phyloP scores from a whole-genome alignment of 2,329 filamentous ascomycete genomes.

The Microthyrium microscopicum region DNA sequence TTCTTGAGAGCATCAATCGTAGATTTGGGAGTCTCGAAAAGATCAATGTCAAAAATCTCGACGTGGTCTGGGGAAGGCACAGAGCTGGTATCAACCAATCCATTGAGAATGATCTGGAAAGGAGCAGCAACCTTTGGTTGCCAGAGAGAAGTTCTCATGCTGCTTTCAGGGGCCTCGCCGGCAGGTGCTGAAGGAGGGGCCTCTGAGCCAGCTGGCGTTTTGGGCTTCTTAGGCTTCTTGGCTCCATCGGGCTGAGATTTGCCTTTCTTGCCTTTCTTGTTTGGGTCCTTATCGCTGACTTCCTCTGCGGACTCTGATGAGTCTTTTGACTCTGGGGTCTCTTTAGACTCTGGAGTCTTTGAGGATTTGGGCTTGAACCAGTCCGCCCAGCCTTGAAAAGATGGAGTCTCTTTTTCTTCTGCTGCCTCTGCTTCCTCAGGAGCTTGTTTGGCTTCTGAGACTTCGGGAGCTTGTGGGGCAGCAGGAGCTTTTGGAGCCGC shows the following conservation, averaged over 20 bases:
- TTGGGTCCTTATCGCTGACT: not conserved
- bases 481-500: not conserved
- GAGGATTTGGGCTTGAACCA: no score
- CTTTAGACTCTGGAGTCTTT: no score
- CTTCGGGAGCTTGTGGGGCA: not conserved
- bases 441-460: not conserved
- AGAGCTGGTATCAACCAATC: constrained; percentile 17
- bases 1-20: constrained; percentile 32
- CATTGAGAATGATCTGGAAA: constrained; percentile 46
- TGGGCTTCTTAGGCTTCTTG: not conserved
- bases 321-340: no score
- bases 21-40: constrained; percentile 34
- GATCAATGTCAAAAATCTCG: constrained; percentile 38
- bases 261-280: not conserved
- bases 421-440: not conserved
- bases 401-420: no score
- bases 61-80: not conserved
- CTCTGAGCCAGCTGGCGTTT: not conserved
- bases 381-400: no score
- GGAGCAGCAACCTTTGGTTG: constrained; percentile 33
- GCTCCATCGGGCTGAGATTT: not conserved
- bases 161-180: no score
- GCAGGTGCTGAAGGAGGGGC: no score
- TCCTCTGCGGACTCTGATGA: not conserved
- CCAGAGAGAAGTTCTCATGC: constrained; percentile 28